phyloP scores from a whole-genome alignment of 129 eudicot genomes.

The Artemisia annua region DNA sequence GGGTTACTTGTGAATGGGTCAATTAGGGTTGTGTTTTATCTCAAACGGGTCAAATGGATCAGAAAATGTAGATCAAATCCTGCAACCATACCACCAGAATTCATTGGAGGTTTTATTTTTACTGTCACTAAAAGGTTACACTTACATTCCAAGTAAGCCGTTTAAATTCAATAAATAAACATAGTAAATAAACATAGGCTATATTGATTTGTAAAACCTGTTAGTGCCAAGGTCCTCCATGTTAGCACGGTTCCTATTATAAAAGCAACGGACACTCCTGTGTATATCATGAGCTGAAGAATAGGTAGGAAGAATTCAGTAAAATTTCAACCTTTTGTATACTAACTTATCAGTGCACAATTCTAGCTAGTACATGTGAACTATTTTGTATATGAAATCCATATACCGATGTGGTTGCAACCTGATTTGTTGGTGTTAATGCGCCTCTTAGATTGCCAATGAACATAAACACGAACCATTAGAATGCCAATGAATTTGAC shows the following conservation, averaged over 20 bases:
- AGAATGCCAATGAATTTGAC: constrained; percentile 83
- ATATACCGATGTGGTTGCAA: constrained; percentile 15
- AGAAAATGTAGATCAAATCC: too few relatives aligned
- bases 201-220: constrained; percentile 44
- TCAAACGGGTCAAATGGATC: too few relatives aligned
- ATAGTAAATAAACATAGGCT: constrained; percentile 5
- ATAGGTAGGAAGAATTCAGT: constrained; percentile 12
- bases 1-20: too few relatives aligned
- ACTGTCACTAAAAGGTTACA: not conserved
- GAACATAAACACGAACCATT: constrained; percentile 48
- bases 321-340: not conserved
- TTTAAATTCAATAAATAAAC: not conserved
- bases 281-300: constrained; percentile 78
- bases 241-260: constrained; percentile 69
- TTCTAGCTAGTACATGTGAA: too few relatives aligned
- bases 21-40: too few relatives aligned
- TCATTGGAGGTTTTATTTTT: not conserved
- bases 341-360: constrained; percentile 1
- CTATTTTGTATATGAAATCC: not conserved
- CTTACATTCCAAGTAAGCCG: not conserved
- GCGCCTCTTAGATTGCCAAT: constrained; percentile 89
- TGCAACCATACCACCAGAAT: constrained; percentile 32
- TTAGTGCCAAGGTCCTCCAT: constrained; percentile 83
- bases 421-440: constrained; percentile 91
- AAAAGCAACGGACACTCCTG: constrained; percentile 81